Evolutionary conservation across 1,139 yeast species (phyloP), one percentile per base, ranked within the genome.

Genomic region (Protomyces arabidopsidicola): DNA sequence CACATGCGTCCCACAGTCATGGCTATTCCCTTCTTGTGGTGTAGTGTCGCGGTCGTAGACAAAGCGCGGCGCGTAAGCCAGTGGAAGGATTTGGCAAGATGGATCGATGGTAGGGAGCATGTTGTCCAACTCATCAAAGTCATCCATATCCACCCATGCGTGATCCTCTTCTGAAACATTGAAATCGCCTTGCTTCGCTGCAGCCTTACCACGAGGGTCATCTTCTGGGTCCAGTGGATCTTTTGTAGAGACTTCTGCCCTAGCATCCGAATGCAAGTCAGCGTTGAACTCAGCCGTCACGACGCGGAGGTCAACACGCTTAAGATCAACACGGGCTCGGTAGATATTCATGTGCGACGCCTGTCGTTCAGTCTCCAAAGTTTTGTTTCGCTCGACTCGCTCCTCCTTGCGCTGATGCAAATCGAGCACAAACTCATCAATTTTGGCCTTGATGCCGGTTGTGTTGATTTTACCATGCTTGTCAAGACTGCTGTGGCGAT

Each of bases 401-500:
- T 85, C 79, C 71, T 89, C 93, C 69, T 88, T 86, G 56, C 96
- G 79, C 71, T 87, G 97, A 72, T 93, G 98, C 42, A 91, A 74
- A 72, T 91, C 98, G 76, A 93, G 78, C 2, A 81, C 75, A 70
- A 91, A 89, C 6, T 79, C 78, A 2, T 82, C 79, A 34, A 87
- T 82, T 68, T 84, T 84, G 1, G 87, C 90, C 73, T 93, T 93
- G 45, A 90, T 71, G 6, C 98, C 98, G 1, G 86, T 82, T 53
- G 85, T 78, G 62, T 79, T 79, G 55, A 78, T 76, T 54, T 81
- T 81, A 24, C 78, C 75, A 35, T 78, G 70, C 53, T 79, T 78
- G 18, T 72, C 73, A 9, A 76, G 77, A 2, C 79, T 75, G 8
- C 82, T 74, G 70, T 86, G 89, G 68, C 82, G 80, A 69, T 86